A percentile compares a stretch with the other conserved stretches of the same genome.
phyloP scores from a whole-genome alignment of 1,284 basidiomycete genomes.

The Cutaneotrichosporon curvatum region DNA sequence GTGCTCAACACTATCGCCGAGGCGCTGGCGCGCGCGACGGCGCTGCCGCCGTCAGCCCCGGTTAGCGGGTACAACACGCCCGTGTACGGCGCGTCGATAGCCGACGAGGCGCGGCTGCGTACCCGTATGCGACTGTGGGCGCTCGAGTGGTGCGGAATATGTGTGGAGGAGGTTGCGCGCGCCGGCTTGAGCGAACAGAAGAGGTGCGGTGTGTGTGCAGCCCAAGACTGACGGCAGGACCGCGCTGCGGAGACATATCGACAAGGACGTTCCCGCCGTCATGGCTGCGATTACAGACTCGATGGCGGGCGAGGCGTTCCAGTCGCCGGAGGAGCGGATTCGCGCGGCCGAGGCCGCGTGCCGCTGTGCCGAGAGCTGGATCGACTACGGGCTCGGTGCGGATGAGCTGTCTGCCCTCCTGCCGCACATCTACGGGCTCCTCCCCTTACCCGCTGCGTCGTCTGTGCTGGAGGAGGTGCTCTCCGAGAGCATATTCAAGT shows the following conservation, averaged over 20 bases:
- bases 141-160: conserved; percentile 76
- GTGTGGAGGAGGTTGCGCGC: conserved; percentile 67
- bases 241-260: conserved; percentile 31
- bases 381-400: conserved; percentile 57
- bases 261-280: conserved; percentile 60
- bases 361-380: conserved; percentile 74
- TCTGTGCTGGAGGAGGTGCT: conserved; percentile 71
- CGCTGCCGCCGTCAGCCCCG: conserved; percentile 30
- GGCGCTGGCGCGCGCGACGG: conserved; percentile 26
- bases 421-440: conserved; percentile 52
- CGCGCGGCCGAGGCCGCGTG: conserved; percentile 62
- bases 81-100: conserved; percentile 38
- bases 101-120: conserved; percentile 17
- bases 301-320: conserved; percentile 40
- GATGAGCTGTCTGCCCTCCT: conserved; percentile 52
- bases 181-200: conserved; percentile 66
- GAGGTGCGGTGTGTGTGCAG: conserved; percentile 53
- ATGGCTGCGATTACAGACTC: conserved; percentile 58
- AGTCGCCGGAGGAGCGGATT: conserved; percentile 29
- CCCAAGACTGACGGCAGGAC: conserved; percentile 16
- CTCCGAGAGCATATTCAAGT: conserved; percentile 61
- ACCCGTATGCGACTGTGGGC: conserved; percentile 32
- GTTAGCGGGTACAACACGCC: conserved; percentile 36
- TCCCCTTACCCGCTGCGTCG: conserved; percentile 55
- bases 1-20: conserved; percentile 32